Evolutionary conservation across 129 eudicot genomes (phyloP).

Genomic region (Dittrichia graveolens): DNA sequence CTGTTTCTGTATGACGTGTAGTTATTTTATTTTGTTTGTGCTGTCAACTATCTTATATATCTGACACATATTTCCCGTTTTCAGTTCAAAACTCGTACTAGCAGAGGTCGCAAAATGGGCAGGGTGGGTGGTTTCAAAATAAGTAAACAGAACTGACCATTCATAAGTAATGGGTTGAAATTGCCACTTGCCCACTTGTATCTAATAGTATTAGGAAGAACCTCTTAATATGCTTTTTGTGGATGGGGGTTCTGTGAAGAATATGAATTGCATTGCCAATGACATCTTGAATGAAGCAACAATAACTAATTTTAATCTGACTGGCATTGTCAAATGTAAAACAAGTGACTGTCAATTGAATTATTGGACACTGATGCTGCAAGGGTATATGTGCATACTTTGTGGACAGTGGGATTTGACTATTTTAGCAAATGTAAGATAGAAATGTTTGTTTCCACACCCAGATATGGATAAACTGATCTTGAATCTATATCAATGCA

Average conservation of each 20-base stretch:
- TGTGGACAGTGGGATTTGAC: neutral
- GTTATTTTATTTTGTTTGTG: slow-evolving; percentile 5
- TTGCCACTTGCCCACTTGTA: too few species aligned
- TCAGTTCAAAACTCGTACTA: too few species aligned
- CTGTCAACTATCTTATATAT: neutral
- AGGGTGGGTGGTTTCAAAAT: too few species aligned
- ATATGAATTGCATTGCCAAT: neutral
- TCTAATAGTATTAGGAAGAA: neutral
- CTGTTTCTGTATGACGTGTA: slow-evolving; percentile 6
- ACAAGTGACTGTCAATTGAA: neutral
- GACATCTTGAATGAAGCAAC: neutral
- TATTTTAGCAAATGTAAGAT: neutral
- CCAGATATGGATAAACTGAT: neutral
- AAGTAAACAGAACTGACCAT: too few species aligned
- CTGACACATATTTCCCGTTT: neutral
- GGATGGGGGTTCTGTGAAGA: slow-evolving; percentile 7
- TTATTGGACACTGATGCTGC: slow-evolving; percentile 3
- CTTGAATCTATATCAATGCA: neutral
- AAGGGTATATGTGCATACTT: neutral
- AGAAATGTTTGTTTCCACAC: neutral
- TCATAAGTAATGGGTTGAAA: too few species aligned
- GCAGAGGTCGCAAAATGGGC: too few species aligned
- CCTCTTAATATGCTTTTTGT: slow-evolving; percentile 10
- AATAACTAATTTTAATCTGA: neutral
- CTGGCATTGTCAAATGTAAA: neutral